Percentiles rank a stretch among this genome's conserved stretches.
Conservation (phyloP, 192 early-diverging fungal species). For the Backusella tarrabulga region DNA sequence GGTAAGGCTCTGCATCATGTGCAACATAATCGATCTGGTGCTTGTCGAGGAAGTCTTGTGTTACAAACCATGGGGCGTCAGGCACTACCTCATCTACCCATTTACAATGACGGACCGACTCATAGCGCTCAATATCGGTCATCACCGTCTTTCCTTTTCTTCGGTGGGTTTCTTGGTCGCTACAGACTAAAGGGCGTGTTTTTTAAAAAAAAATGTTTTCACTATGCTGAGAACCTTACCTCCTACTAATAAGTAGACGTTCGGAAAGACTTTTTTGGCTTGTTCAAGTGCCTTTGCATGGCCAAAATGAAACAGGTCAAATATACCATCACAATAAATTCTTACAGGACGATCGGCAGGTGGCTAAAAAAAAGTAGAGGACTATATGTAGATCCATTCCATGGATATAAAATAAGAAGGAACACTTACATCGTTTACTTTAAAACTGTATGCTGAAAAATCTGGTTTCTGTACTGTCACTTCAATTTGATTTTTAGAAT, state of each 20-base stretch:
- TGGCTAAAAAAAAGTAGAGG: conserved; percentile 28
- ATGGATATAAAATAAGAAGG: not conserved
- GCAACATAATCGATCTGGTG: conserved; percentile 83
- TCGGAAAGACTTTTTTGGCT: conserved; percentile 75
- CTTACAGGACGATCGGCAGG: conserved; percentile 63
- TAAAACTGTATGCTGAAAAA: not conserved
- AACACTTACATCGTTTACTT: conserved; percentile 6
- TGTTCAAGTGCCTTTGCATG: conserved; percentile 75
- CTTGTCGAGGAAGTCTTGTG: conserved; percentile 72
- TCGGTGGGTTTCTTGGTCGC: conserved; percentile 70
- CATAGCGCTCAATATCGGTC: conserved; percentile 73
- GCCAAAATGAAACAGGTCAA: conserved; percentile 80
- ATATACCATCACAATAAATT: conserved; percentile 82
- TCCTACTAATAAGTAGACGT: conserved; percentile 71
- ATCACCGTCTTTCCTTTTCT: conserved; percentile 84
- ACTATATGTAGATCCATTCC: not conserved
- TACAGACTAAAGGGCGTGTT: conserved; percentile 48
- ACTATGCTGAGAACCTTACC: conserved; percentile 23
- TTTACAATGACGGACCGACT: conserved; percentile 77
- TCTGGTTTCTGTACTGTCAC: not conserved
- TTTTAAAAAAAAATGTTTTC: too few relatives aligned
- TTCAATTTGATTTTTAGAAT: not conserved
- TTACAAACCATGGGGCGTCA: conserved; percentile 76
- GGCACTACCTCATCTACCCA: conserved; percentile 83
- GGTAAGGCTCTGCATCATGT: conserved; percentile 79